phyloP scores from a whole-genome alignment of 164 flowering plant genomes.

The Liriodendron chinense region DNA sequence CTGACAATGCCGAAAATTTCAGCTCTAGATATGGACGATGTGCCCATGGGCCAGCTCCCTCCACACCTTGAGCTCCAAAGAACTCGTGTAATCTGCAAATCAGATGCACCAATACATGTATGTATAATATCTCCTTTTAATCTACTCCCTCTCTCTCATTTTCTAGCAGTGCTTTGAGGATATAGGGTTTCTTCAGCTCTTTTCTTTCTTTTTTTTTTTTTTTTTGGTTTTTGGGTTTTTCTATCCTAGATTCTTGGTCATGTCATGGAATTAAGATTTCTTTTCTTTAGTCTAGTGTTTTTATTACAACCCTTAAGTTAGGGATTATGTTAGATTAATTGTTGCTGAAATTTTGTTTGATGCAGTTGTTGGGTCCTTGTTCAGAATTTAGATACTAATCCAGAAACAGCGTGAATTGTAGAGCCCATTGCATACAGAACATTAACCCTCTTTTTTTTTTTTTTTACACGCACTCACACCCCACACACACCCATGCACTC shows the following conservation, averaged over 20 bases:
- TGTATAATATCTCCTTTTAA: neutral
- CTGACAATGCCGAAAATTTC: slow-evolving; percentile 17
- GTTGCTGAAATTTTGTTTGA: neutral
- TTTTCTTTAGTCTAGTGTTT: neutral
- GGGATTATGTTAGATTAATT: neutral
- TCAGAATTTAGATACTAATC: too few relatives aligned
- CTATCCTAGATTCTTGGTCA: too few relatives aligned
- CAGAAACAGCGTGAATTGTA: too few relatives aligned
- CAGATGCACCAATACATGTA: slow-evolving; percentile 77
- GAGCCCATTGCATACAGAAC: too few relatives aligned
- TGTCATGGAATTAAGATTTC: too few relatives aligned
- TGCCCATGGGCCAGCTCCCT: slow-evolving; percentile 66
- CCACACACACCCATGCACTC: too few relatives aligned
- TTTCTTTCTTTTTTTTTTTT: too few relatives aligned
- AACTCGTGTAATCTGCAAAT: slow-evolving; percentile 60
- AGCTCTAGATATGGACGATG: slow-evolving; percentile 50
- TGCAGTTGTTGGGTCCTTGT: neutral
- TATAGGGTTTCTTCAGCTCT: too few relatives aligned
- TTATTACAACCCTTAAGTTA: neutral
- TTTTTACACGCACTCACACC: too few relatives aligned
- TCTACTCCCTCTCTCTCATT: slow-evolving; percentile 6
- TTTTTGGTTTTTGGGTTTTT: too few relatives aligned
- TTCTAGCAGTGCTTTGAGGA: neutral
- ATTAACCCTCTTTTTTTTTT: too few relatives aligned
- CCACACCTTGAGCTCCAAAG: slow-evolving; percentile 68